phyloP scores from a whole-genome alignment of 441 rosid genomes.

The Melastoma candidum region DNA sequence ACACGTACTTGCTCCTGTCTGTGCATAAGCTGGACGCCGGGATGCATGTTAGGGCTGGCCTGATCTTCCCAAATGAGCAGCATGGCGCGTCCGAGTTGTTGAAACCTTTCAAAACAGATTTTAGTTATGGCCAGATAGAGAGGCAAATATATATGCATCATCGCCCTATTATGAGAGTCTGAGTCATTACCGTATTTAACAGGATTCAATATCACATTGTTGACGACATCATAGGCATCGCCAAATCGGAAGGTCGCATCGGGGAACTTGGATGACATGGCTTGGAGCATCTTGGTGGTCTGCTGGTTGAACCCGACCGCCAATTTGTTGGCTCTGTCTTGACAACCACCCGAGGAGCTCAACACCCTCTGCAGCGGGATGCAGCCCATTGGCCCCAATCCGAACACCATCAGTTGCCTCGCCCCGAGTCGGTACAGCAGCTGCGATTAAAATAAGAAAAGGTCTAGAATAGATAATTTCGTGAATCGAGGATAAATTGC shows the following conservation, averaged over 20 bases:
- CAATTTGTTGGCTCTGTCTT: constrained; percentile 53
- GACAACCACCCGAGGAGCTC: constrained; percentile 56
- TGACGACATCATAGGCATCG: constrained; percentile 81
- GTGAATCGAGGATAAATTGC: not conserved
- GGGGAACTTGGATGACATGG: constrained; percentile 33
- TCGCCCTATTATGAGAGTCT: not conserved
- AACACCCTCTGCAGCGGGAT: constrained; percentile 87
- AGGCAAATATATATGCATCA: no score
- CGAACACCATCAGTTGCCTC: constrained; percentile 64
- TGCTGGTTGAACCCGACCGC: constrained; percentile 67
- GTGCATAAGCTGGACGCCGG: constrained; percentile 72
- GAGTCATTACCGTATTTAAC: constrained; percentile 38
- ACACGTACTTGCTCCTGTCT: constrained; percentile 83
- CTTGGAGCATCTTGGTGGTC: constrained; percentile 30
- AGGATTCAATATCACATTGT: constrained; percentile 61
- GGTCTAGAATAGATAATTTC: not conserved
- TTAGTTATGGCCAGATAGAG: not conserved
- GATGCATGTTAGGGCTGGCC: constrained; percentile 78
- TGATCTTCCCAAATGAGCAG: constrained; percentile 69
- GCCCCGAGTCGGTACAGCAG: constrained; percentile 58
- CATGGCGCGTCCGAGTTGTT: constrained; percentile 76
- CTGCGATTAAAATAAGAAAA: constrained; percentile 16
- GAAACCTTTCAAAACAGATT: constrained; percentile 37
- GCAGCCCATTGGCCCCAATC: constrained; percentile 95
- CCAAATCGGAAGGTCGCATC: constrained; percentile 61